Conservation (phyloP, 148 eudicot species). For the Rhododendron williamsianum region DNA sequence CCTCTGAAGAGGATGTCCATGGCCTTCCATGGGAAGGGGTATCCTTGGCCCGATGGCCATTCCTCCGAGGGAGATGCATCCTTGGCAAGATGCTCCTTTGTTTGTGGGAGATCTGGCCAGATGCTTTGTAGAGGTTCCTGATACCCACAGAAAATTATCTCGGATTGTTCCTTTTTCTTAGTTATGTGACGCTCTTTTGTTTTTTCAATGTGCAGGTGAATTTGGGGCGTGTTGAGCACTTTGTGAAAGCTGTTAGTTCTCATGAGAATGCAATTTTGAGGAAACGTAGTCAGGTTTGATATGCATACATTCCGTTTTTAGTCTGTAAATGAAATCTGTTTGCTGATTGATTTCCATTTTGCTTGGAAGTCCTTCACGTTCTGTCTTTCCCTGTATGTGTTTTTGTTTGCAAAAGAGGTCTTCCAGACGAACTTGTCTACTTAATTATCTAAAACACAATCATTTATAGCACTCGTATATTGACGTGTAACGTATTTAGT, state of each 20-base stretch:
- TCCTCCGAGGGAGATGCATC: not conserved
- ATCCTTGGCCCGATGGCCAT: not conserved
- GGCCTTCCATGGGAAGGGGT: not conserved
- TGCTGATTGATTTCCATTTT: not conserved
- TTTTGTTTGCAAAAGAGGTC: not conserved
- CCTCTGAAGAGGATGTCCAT: not conserved
- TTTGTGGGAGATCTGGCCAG: not conserved
- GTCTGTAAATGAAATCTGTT: not conserved
- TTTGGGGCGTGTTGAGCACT: slow-evolving; percentile 29
- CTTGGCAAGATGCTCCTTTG: not conserved
- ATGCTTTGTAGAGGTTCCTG: not conserved
- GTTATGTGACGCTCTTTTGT: not conserved
- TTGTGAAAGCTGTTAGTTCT: slow-evolving; percentile 28
- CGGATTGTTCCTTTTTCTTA: not conserved
- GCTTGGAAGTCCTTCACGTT: not conserved
- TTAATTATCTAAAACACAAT: not conserved
- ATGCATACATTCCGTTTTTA: not conserved
- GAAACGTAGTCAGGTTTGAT: slow-evolving; percentile 25
- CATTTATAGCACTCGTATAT: not conserved
- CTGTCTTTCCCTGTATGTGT: not conserved
- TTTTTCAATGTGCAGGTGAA: slow-evolving; percentile 19
- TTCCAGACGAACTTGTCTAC: not conserved
- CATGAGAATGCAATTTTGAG: slow-evolving; percentile 27
- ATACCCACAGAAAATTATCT: not conserved
- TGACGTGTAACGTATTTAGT: not conserved